phyloP scores from a whole-genome alignment of 352 stramenopile species.

The Lagenidium sp. region DNA sequence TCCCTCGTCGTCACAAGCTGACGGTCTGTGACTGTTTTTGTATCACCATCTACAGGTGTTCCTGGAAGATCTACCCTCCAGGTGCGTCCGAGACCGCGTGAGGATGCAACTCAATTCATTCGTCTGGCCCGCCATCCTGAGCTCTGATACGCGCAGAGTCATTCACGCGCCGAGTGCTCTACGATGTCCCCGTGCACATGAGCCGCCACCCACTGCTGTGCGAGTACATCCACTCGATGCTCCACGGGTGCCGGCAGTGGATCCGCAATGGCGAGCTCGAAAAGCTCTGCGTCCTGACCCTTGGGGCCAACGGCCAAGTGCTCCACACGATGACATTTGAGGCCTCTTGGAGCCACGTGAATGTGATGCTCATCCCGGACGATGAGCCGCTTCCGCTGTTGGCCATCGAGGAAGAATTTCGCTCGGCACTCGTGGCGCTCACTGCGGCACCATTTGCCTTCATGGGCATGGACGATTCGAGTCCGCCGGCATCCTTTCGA shows the following conservation, averaged over 20 bases:
- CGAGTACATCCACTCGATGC: constrained; percentile 73
- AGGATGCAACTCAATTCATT: no score
- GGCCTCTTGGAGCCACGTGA: constrained; percentile 18
- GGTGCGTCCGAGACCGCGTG: constrained; percentile 1
- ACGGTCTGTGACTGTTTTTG: constrained; percentile 1
- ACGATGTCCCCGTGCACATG: constrained; percentile 76
- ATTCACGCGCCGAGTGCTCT: constrained; percentile 55
- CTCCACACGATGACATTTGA: constrained; percentile 50
- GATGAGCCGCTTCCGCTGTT: constrained; percentile 24
- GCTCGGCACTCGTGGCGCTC: constrained; percentile 43
- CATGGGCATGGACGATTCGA: no score
- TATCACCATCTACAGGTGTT: constrained; percentile 1
- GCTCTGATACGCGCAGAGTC: constrained; percentile 30
- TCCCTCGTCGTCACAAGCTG: neutral
- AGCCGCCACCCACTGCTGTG: constrained; percentile 56
- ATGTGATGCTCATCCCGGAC: neutral
- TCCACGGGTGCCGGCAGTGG: constrained; percentile 55
- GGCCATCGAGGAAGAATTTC: constrained; percentile 58
- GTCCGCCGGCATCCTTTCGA: constrained; percentile 71
- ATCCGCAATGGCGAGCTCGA: constrained; percentile 47
- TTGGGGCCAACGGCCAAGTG: constrained; percentile 34
- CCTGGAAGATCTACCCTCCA: constrained; percentile 14
- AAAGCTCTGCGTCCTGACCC: constrained; percentile 49
- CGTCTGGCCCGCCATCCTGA: neutral
- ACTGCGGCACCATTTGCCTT: constrained; percentile 23